Percentiles rank a stretch among this genome's conserved stretches.
phyloP scores from a whole-genome alignment of 768 basidiomycete genomes.

The Coprinellus micaceus region DNA sequence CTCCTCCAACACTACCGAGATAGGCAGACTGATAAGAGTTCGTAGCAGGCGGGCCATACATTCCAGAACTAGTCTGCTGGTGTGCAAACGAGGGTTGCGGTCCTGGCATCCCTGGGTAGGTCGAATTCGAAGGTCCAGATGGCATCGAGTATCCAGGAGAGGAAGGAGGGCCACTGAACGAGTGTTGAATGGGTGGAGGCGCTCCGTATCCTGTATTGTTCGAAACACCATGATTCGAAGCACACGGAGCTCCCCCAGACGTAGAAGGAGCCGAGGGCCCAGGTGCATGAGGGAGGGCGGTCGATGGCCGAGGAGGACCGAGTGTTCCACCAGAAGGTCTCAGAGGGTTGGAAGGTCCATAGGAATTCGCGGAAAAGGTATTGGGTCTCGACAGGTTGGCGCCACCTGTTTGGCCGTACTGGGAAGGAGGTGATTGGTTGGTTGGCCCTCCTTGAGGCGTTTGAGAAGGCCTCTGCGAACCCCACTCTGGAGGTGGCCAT shows the following conservation, averaged over 20 bases:
- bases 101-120: neutral
- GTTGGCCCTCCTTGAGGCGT: neutral
- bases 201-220: neutral
- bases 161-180: neutral
- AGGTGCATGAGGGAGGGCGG: neutral
- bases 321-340: neutral
- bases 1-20: neutral
- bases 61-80: neutral
- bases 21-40: neutral
- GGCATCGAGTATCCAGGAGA: neutral
- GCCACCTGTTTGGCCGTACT: conserved; percentile 17
- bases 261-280: neutral
- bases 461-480: conserved; percentile 9
- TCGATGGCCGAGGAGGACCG: neutral
- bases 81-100: neutral
- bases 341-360: neutral
- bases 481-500: conserved; percentile 47
- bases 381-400: conserved; percentile 32
- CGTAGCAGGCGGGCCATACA: neutral
- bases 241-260: neutral
- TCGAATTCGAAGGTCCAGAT: neutral
- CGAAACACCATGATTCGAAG: neutral
- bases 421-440: neutral
- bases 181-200: neutral
- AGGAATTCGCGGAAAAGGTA: conserved; percentile 16